Evolutionary conservation across 1,139 yeast genomes (phyloP).

Genomic region (Yamadazyma atmosphaerica): DNA sequence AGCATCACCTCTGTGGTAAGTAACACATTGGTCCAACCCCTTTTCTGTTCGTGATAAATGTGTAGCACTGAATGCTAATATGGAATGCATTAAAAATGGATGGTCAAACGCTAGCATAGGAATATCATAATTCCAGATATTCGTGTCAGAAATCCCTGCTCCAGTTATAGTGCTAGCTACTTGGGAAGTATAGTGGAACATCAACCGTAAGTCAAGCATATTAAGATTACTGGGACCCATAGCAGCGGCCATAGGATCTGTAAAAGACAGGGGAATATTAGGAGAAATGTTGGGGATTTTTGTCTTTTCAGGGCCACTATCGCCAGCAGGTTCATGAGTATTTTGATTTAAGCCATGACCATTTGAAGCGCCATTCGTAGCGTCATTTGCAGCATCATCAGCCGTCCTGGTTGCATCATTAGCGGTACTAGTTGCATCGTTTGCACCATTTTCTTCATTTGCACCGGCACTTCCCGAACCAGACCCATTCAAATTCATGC

Average conservation of each 20-base stretch:
- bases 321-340: slow-evolving; percentile 6
- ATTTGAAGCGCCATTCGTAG: not conserved
- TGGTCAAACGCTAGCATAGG: slow-evolving; percentile 86
- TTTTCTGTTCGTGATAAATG: slow-evolving; percentile 77
- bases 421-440: not conserved
- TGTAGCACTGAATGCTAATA: slow-evolving; percentile 88
- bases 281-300: slow-evolving; percentile 30
- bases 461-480: not conserved
- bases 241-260: slow-evolving; percentile 17
- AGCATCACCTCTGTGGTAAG: slow-evolving; percentile 87
- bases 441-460: not conserved
- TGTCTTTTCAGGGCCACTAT: not conserved
- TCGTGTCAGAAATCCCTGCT: slow-evolving; percentile 85
- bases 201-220: slow-evolving; percentile 73
- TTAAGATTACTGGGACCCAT: slow-evolving; percentile 43
- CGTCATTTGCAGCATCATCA: too few relatives aligned
- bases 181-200: slow-evolving; percentile 83
- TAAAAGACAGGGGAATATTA: slow-evolving; percentile 21
- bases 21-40: slow-evolving; percentile 80
- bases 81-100: slow-evolving; percentile 90
- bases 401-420: too few relatives aligned
- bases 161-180: slow-evolving; percentile 87
- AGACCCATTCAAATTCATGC: slow-evolving; percentile 3
- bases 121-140: slow-evolving; percentile 85
- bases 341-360: not conserved